phyloP scores from a whole-genome alignment of 257 asterid species.

The Capsicum rhomboideum region DNA sequence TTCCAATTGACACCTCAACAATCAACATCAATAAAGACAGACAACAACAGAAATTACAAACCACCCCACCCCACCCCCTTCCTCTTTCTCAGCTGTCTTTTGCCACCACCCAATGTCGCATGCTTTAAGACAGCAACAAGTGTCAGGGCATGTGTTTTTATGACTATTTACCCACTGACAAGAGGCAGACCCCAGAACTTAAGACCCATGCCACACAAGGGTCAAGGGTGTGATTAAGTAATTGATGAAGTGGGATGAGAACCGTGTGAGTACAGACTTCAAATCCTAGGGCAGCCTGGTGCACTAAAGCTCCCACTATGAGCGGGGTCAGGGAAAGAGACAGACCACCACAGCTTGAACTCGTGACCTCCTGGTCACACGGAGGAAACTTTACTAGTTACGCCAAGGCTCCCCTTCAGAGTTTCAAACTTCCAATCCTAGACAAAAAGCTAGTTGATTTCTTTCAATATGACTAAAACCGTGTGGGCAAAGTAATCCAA shows the following conservation, averaged over 20 bases:
- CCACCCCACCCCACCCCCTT: too few species aligned
- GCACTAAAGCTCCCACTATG: too few species aligned
- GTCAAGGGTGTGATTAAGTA: background rate
- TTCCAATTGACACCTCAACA: background rate
- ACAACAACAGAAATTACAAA: background rate
- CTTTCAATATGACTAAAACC: background rate
- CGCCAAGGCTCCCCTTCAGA: too few species aligned
- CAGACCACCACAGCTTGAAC: too few species aligned
- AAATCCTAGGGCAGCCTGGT: too few species aligned
- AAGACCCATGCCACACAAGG: background rate
- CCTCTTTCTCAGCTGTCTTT: background rate
- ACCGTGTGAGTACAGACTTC: background rate
- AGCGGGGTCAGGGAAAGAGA: too few species aligned
- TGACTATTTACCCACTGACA: background rate
- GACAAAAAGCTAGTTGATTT: background rate
- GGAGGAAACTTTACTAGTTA: too few species aligned
- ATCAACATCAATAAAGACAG: too few species aligned
- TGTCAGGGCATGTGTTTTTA: background rate
- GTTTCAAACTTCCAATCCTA: background rate
- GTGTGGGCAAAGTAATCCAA: background rate
- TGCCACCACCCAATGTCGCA: background rate
- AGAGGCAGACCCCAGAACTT: background rate
- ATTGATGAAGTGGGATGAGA: background rate
- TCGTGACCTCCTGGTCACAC: too few species aligned
- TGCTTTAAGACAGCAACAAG: background rate